Conservation (phyloP, 306 rosid genomes). For the Ceratonia siliqua region DNA sequence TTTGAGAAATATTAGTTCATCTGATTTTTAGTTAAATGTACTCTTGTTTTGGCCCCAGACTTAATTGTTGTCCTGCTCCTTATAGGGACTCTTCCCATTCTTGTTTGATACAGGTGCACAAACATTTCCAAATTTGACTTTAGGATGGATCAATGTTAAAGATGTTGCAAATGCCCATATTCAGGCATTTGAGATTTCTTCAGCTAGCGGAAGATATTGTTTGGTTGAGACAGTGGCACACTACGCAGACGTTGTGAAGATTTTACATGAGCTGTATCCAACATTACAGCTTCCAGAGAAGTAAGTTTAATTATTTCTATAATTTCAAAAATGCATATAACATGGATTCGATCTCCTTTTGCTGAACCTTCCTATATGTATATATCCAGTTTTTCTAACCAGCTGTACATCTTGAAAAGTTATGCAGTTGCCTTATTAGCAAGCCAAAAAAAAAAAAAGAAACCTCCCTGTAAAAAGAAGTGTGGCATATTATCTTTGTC, state of each 20-base stretch:
- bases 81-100: not conserved
- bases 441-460: no score
- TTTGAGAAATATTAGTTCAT: not conserved
- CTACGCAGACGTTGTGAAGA: constrained; percentile 45
- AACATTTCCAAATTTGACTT: constrained; percentile 48
- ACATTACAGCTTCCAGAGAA: constrained; percentile 56
- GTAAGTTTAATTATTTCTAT: constrained; percentile 38
- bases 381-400: no score
- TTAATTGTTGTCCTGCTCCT: not conserved
- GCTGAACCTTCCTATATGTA: no score
- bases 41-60: not conserved
- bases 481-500: no score
- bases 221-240: constrained; percentile 62
- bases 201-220: constrained; percentile 77
- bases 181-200: constrained; percentile 66
- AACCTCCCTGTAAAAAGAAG: no score
- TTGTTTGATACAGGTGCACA: constrained; percentile 52
- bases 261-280: constrained; percentile 54
- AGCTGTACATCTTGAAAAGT: no score
- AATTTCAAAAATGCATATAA: not conserved
- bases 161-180: constrained; percentile 77
- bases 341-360: no score
- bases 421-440: no score
- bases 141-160: constrained; percentile 74
- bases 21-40: no score